phyloP scores from a whole-genome alignment of 2,329 filamentous ascomycete genomes.

The Fusarium compactum region DNA sequence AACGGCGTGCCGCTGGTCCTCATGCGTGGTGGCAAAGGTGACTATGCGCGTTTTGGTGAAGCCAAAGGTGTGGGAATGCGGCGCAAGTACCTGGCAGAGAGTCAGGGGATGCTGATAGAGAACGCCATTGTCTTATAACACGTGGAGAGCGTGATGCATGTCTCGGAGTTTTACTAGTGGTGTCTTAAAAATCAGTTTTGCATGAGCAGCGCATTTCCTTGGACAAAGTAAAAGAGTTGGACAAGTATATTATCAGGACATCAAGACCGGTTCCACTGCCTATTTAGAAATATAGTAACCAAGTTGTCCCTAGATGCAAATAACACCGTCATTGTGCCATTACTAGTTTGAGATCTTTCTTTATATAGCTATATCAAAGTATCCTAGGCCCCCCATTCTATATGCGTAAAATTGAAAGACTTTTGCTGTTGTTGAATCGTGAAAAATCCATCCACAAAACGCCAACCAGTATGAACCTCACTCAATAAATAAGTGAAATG shows the following conservation, averaged over 20 bases:
- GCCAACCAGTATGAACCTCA: slow-evolving; percentile 44
- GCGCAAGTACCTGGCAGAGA: slow-evolving; percentile 83
- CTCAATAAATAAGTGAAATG: slow-evolving; percentile 38
- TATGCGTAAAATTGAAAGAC: slow-evolving; percentile 43
- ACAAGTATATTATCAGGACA: neutral
- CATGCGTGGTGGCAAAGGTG: slow-evolving; percentile 75
- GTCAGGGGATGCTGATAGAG: slow-evolving; percentile 80
- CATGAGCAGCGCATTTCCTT: slow-evolving; percentile 2
- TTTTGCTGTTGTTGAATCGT: slow-evolving; percentile 45
- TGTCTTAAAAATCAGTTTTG: slow-evolving; percentile 17
- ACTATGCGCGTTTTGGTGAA: slow-evolving; percentile 70
- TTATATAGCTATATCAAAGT: slow-evolving; percentile 45
- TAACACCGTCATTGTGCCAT: slow-evolving; percentile 19
- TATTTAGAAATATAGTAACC: neutral
- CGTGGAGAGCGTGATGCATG: slow-evolving; percentile 30
- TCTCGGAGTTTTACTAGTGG: slow-evolving; percentile 40
- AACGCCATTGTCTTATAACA: slow-evolving; percentile 76
- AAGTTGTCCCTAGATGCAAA: neutral
- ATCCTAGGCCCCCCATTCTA: slow-evolving; percentile 44
- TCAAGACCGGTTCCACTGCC: neutral
- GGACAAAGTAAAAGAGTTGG: neutral
- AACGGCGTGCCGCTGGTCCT: slow-evolving; percentile 86
- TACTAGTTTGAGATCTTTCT: slow-evolving; percentile 44
- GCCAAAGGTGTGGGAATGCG: slow-evolving; percentile 80
- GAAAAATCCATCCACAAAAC: slow-evolving; percentile 44